A percentile compares a stretch with the other conserved stretches of the same genome.
Conservation (phyloP, 2,329 filamentous ascomycete genomes). For the Thermothelomyces thermophilus region DNA sequence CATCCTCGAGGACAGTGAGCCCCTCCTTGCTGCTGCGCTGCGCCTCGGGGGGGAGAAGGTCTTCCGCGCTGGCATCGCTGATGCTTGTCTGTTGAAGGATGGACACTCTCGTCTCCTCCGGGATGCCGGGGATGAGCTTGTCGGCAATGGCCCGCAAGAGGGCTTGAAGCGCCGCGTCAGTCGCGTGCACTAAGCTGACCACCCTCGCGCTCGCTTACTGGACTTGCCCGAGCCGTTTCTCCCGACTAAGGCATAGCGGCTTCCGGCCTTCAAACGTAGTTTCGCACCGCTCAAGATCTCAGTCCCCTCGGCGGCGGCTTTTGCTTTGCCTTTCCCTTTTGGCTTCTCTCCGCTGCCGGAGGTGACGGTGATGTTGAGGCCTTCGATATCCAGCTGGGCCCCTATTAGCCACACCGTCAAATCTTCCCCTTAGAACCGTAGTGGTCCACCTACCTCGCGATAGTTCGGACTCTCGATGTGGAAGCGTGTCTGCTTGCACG, state of each 20-base stretch:
- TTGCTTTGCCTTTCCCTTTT: conserved; percentile 34
- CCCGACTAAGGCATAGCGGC: conserved; percentile 71
- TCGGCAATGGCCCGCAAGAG: conserved; percentile 69
- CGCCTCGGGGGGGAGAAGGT: conserved; percentile 18
- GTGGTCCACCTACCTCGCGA: conserved; percentile 56
- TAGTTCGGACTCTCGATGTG: conserved; percentile 50
- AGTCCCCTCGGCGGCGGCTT: conserved; percentile 41
- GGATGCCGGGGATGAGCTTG: conserved; percentile 71
- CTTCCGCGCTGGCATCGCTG: conserved; percentile 28
- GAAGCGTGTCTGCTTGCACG: conserved; percentile 62
- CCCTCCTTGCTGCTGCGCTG: conserved; percentile 9
- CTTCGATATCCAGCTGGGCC: conserved; percentile 60
- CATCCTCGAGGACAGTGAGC: conserved; percentile 55
- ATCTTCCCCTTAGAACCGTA: too few species aligned
- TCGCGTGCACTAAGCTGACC: neutral
- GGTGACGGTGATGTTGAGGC: conserved; percentile 61
- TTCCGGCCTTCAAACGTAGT: conserved; percentile 63
- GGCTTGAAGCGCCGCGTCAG: conserved; percentile 36
- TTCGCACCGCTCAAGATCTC: conserved; percentile 67
- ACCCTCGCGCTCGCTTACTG: conserved; percentile 40
- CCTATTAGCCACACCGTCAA: too few species aligned
- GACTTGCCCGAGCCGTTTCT: conserved; percentile 81
- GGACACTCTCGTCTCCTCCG: conserved; percentile 56
- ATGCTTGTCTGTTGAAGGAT: conserved; percentile 62
- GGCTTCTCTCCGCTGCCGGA: conserved; percentile 27